phyloP scores from a whole-genome alignment of 2,329 filamentous ascomycete genomes.

The Magnaporthiopsis rhizophila region DNA sequence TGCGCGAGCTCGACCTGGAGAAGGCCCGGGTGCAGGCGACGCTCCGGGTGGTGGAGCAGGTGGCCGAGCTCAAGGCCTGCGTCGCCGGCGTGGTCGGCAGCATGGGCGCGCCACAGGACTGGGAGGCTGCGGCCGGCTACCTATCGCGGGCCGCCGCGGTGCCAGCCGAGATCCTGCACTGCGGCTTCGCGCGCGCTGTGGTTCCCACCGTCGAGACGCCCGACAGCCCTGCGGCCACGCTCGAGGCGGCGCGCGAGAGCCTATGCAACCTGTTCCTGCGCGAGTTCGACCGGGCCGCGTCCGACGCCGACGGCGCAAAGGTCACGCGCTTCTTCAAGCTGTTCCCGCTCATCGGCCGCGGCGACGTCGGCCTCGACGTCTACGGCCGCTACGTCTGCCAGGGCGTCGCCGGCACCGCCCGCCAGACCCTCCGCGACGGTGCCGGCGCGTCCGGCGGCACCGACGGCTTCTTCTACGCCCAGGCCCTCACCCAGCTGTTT shows the following conservation, averaged over 20 bases:
- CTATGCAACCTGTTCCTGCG: conserved; percentile 84
- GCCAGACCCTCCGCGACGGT: conserved; percentile 68
- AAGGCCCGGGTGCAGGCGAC: conserved; percentile 88
- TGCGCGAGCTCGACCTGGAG: conserved; percentile 82
- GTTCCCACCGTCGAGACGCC: conserved; percentile 95
- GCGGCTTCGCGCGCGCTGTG: conserved; percentile 82
- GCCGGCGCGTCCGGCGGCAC: conserved; percentile 45
- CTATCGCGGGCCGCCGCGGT: conserved; percentile 75
- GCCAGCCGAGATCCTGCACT: conserved; percentile 69
- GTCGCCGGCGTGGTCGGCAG: conserved; percentile 89
- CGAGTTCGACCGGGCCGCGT: conserved; percentile 89
- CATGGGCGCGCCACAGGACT: conserved; percentile 97
- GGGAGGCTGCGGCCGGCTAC: conserved; percentile 92
- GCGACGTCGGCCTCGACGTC: conserved; percentile 84
- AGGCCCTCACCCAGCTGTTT: conserved; percentile 82
- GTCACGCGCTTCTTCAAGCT: conserved; percentile 97
- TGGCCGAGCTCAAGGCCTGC: conserved; percentile 93
- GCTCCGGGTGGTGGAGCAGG: conserved; percentile 86
- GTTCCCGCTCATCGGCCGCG: conserved; percentile 85
- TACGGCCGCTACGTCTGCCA: conserved; percentile 96
- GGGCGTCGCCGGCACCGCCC: conserved; percentile 78
- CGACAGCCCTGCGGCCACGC: conserved; percentile 77
- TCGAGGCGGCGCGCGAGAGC: conserved; percentile 81
- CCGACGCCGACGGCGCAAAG: conserved; percentile 77
- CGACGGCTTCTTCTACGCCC: conserved; percentile 87